These are phyloP conservation scores for Casuarina glauca DNA, from an alignment of 306 rosid genomes.

Conservation along the genomic window DNA sequence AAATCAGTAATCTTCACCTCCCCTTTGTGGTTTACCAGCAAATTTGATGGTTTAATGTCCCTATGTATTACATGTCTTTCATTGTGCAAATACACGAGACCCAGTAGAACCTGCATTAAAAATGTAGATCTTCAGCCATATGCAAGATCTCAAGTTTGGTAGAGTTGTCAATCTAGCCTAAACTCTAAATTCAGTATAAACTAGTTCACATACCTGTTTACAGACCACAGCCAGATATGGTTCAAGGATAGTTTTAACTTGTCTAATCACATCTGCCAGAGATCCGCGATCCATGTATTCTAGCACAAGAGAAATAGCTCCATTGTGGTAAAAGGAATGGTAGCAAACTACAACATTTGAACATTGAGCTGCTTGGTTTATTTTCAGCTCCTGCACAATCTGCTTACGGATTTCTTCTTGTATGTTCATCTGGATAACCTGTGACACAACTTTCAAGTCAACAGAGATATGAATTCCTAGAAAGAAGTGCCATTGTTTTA, in stretches of 20 bases:
- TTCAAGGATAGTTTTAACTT: slow-evolving; percentile 92
- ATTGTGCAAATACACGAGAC: slow-evolving; percentile 92
- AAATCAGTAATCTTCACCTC: slow-evolving; percentile 98
- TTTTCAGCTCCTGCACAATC: slow-evolving; percentile 97
- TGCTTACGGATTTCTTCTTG: slow-evolving; percentile 95
- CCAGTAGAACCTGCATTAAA: slow-evolving; percentile 76
- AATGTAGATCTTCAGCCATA: slow-evolving; percentile 18
- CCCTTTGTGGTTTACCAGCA: slow-evolving; percentile 93
- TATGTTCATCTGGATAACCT: slow-evolving; percentile 97
- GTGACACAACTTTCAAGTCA: slow-evolving; percentile 26
- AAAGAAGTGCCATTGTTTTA: slow-evolving; percentile 3
- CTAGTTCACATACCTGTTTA: slow-evolving; percentile 67
- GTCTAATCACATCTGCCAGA: slow-evolving; percentile 77
- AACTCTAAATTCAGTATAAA: slow-evolving; percentile 19
- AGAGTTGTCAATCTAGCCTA: slow-evolving; percentile 17
- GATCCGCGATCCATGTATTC: slow-evolving; percentile 99
- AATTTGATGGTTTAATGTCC: slow-evolving; percentile 95
- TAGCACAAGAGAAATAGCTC: slow-evolving; percentile 85
- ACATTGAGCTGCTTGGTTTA: slow-evolving; percentile 96
- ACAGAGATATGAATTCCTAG: slow-evolving; percentile 1
- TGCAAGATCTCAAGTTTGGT: slow-evolving; percentile 12
- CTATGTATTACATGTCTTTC: slow-evolving; percentile 95
- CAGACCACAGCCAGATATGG: slow-evolving; percentile 99
- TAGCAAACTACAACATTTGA: slow-evolving; percentile 90
- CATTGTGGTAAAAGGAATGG: slow-evolving; percentile 93